A percentile compares a stretch with the other conserved stretches of the same genome.
phyloP scores from a whole-genome alignment of 805 yeast species.

The Sungouiella thailandica region DNA sequence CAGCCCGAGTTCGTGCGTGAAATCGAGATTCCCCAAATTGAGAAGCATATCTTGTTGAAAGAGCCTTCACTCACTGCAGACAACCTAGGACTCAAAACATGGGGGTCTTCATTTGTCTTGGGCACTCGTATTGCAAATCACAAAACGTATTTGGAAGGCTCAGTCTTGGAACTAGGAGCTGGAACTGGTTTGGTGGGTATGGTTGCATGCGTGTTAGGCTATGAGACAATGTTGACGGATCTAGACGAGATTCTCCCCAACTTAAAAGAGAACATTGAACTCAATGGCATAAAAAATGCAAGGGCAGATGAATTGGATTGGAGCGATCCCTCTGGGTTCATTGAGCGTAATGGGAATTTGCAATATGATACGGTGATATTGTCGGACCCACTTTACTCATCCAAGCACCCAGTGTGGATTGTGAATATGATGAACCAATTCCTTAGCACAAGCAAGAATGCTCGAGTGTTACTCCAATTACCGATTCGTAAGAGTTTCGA shows the following conservation, averaged over 20 bases:
- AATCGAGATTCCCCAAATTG: constrained; percentile 30
- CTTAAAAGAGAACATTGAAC: constrained; percentile 48
- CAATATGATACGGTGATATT: constrained; percentile 59
- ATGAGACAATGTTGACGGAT: constrained; percentile 59
- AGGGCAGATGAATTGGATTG: constrained; percentile 66
- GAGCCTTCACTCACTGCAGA: constrained; percentile 90
- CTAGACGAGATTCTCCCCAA: constrained; percentile 73
- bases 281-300: constrained; percentile 39
- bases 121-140: constrained; percentile 44
- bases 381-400: constrained; percentile 87
- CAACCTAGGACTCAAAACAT: constrained; percentile 85
- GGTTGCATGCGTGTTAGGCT: constrained; percentile 52
- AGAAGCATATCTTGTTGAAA: constrained; percentile 34
- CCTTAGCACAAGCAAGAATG: constrained; percentile 23
- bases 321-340: constrained; percentile 52
- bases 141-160: constrained; percentile 16
- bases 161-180: constrained; percentile 77
- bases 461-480: constrained; percentile 62
- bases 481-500: constrained; percentile 71
- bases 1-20: constrained; percentile 64
- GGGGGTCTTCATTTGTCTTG: constrained; percentile 87
- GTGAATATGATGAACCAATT: constrained; percentile 52
- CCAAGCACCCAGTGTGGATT: constrained; percentile 74
- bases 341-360: constrained; percentile 14
- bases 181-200: constrained; percentile 94